Conservation (phyloP, 2,329 filamentous ascomycete species). For the Alternaria arborescens region DNA sequence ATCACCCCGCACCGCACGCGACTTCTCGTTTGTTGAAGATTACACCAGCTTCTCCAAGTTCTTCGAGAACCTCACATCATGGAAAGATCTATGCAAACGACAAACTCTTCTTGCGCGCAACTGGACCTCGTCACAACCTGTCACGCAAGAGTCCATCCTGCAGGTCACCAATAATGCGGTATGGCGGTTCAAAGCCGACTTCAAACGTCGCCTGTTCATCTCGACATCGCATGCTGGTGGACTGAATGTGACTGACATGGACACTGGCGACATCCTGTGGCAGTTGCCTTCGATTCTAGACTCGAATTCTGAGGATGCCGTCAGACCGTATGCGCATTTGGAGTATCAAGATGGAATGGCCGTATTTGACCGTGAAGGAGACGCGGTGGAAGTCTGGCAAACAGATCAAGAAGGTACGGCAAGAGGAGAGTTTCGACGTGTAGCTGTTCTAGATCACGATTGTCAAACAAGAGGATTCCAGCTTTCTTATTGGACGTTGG, state of each 20-base stretch:
- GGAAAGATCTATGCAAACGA: constrained; percentile 13
- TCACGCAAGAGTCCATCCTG: constrained; percentile 12
- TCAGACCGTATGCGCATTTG: constrained; percentile 14
- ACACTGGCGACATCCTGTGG: constrained; percentile 7
- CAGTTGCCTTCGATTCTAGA: constrained; percentile 7
- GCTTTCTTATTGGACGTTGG: constrained; percentile 15
- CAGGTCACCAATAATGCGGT: constrained; percentile 11
- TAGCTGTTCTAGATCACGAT: constrained; percentile 8
- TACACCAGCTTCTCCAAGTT: constrained; percentile 15
- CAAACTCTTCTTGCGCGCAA: constrained; percentile 10
- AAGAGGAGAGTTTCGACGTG: constrained; percentile 12
- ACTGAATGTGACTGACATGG: constrained; percentile 13
- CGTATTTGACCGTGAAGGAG: constrained; percentile 12
- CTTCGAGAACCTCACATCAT: constrained; percentile 11
- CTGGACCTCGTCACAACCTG: constrained; percentile 3
- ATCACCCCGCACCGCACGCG: constrained; percentile 1
- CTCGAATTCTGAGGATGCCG: constrained; percentile 3
- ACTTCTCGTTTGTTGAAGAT: constrained; percentile 7
- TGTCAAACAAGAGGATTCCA: constrained; percentile 18
- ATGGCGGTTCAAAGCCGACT: constrained; percentile 17
- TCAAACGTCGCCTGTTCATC: constrained; percentile 17
- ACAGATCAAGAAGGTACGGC: constrained; percentile 4
- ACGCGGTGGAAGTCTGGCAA: constrained; percentile 12
- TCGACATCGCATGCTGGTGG: constrained; percentile 16
- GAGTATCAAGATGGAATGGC: constrained; percentile 18